Evolutionary conservation across 805 yeast species (phyloP).

Genomic region (Hanseniaspora meyeri): DNA sequence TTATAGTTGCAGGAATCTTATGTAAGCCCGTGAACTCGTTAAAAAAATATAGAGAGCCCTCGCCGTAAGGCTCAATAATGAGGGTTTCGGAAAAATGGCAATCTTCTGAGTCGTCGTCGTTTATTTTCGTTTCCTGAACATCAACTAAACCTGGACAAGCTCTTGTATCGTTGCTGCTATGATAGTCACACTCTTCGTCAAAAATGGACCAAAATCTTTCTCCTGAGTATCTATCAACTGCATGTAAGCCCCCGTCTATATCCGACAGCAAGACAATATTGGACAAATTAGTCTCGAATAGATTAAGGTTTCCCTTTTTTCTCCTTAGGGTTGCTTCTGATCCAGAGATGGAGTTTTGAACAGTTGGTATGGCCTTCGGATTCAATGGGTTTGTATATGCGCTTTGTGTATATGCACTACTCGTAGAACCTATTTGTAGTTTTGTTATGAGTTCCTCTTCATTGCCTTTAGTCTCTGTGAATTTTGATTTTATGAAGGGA

Average conservation of each 20-base stretch:
- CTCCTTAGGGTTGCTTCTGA: slow-evolving; percentile 5
- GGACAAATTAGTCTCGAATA: slow-evolving; percentile 7
- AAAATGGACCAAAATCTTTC: slow-evolving; percentile 62
- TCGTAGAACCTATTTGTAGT: not conserved
- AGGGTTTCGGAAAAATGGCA: slow-evolving; percentile 36
- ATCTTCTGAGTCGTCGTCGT: slow-evolving; percentile 13
- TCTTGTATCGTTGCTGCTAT: not conserved
- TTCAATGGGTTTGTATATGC: not conserved
- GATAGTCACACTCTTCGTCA: slow-evolving; percentile 29
- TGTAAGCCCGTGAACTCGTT: slow-evolving; percentile 62
- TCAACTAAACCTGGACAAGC: slow-evolving; percentile 41
- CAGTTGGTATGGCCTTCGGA: not conserved
- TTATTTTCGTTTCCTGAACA: slow-evolving; percentile 21
- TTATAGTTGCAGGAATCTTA: slow-evolving; percentile 68
- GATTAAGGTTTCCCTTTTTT: slow-evolving; percentile 1
- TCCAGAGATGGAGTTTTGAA: slow-evolving; percentile 4
- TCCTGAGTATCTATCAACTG: slow-evolving; percentile 64
- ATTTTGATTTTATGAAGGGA: not conserved
- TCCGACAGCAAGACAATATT: slow-evolving; percentile 35
- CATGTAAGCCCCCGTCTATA: slow-evolving; percentile 78
- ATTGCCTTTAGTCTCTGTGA: not conserved
- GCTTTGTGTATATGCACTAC: not conserved
- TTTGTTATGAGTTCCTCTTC: slow-evolving; percentile 8
- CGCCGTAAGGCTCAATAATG: slow-evolving; percentile 84
- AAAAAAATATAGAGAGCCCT: slow-evolving; percentile 74